phyloP scores from a whole-genome alignment of 1,139 yeast species.

The Pichia inconspicua region DNA sequence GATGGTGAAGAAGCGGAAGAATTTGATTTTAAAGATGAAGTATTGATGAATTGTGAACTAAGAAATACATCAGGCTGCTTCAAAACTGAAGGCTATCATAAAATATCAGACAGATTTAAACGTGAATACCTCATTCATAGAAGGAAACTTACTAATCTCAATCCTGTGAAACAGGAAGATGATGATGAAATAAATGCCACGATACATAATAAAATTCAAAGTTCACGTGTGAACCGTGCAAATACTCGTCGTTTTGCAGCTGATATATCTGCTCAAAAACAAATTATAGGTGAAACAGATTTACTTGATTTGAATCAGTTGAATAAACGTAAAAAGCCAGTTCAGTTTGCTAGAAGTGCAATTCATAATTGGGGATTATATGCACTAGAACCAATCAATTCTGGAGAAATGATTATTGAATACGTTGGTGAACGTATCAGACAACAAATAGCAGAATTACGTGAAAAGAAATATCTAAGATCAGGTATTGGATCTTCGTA shows the following conservation, averaged over 20 bases:
- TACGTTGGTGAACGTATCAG: conserved; percentile 96
- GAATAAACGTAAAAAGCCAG: conserved; percentile 87
- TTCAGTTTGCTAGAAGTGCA: conserved; percentile 90
- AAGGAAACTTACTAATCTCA: conserved; percentile 46
- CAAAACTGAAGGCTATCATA: conserved; percentile 66
- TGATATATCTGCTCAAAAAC: conserved; percentile 76
- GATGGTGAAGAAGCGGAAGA: conserved; percentile 16
- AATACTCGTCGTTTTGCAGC: conserved; percentile 87
- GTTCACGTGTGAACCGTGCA: conserved; percentile 83
- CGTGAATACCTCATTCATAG: conserved; percentile 75
- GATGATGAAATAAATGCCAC: conserved; percentile 35
- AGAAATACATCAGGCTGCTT: conserved; percentile 51
- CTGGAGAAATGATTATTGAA: conserved; percentile 95
- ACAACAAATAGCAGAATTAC: conserved; percentile 88
- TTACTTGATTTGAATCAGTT: conserved; percentile 68
- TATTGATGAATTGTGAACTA: conserved; percentile 16
- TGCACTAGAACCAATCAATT: conserved; percentile 89
- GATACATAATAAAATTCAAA: conserved; percentile 34
- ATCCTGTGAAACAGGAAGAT: conserved; percentile 51
- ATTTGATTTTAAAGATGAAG: conserved; percentile 21
- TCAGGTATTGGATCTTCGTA: conserved; percentile 96
- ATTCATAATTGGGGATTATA: conserved; percentile 98
- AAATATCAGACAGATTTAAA: conserved; percentile 67
- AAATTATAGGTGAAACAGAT: conserved; percentile 77
- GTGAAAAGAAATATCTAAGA: conserved; percentile 78